Base-by-base conservation (phyloP, 805 yeast species). In the Metschnikowia gelsemii region DNA sequence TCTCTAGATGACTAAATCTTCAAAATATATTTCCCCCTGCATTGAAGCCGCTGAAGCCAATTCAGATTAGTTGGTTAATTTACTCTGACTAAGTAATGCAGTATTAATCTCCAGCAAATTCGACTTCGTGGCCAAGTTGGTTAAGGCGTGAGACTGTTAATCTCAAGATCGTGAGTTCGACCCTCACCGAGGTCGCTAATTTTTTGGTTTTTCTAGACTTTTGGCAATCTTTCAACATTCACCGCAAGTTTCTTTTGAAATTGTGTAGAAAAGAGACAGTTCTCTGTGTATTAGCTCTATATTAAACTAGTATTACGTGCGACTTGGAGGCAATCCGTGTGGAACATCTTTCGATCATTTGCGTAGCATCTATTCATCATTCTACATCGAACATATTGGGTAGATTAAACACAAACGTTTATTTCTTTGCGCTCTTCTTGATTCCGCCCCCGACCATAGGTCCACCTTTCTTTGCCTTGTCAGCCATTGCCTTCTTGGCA, bases 371-470 rank as follows among this genome's bases (percentile, higher is more conserved):
- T 55, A 61, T 7, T 62, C 62, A 24, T n/a, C 32, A 4, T 8
- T 23, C 13, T 37, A 12, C 18, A 24, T 9, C 32, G 16, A n/a
- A 14, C 11, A 16, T 9, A 21, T n/a, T 38, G 19, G 9, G 24
- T 18, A 22, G 13, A 22, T 22, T 22, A 22, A 22, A n/a, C 11
- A 2, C 2, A 17, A 8, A 18, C 11, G 25, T 16, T 32, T 49
- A 52, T 45, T 52, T 52, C 52, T 52, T 52, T n/a, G 64, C 85
- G 55, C 85, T 84, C 80, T 90, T 91, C 79, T 91, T 90, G 73
- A 90, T 90, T 46, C 98, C 98, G 39, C 96, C 96, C 50, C 95
- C 90, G 40, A 82, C 81, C 57, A 90, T 70, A 26, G 96, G 96
- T 41, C 96, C 96, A 52, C 96, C 96, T 59, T 85, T 80, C 56